These are phyloP conservation scores for Leccinum pachyderme DNA, from an alignment of 1,284 basidiomycete genomes.

Conservation along the genomic window DNA sequence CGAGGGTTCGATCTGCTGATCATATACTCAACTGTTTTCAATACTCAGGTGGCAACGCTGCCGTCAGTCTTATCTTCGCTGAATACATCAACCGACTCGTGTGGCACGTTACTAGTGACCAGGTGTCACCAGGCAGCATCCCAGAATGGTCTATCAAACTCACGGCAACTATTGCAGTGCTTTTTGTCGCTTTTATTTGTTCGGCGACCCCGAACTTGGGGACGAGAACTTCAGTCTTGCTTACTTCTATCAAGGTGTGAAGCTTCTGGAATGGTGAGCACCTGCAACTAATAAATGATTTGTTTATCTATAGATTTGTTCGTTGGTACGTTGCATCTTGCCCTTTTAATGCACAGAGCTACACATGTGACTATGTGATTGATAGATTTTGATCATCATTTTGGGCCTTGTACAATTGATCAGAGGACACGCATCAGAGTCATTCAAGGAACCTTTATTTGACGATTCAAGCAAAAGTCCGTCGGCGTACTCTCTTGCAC, in stretches of 20 bases:
- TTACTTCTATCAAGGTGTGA: slow-evolving; percentile 82
- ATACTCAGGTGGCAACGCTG: slow-evolving; percentile 59
- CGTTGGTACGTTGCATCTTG: slow-evolving; percentile 43
- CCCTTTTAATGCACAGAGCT: not conserved
- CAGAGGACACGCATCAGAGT: slow-evolving; percentile 64
- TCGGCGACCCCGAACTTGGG: slow-evolving; percentile 79
- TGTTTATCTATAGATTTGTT: slow-evolving; percentile 45
- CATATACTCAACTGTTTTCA: slow-evolving; percentile 1
- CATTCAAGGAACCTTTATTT: slow-evolving; percentile 69
- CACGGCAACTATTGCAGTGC: slow-evolving; percentile 74
- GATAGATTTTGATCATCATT: slow-evolving; percentile 66
- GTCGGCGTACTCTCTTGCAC: slow-evolving; percentile 85
- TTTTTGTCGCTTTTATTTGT: slow-evolving; percentile 74
- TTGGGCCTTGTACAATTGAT: slow-evolving; percentile 74
- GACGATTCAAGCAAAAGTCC: slow-evolving; percentile 74
- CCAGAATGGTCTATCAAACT: slow-evolving; percentile 94
- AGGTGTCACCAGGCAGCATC: slow-evolving; percentile 72
- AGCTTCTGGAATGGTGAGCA: not conserved
- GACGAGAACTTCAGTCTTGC: slow-evolving; percentile 78
- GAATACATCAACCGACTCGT: slow-evolving; percentile 88
- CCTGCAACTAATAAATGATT: slow-evolving; percentile 4
- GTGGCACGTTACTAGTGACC: slow-evolving; percentile 60
- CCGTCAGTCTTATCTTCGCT: slow-evolving; percentile 69
- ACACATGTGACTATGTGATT: not conserved
- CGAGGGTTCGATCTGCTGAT: not conserved